These are phyloP conservation scores for Aspergillus ruber DNA, from an alignment of 2,329 filamentous ascomycete species.

Conservation along the genomic window DNA sequence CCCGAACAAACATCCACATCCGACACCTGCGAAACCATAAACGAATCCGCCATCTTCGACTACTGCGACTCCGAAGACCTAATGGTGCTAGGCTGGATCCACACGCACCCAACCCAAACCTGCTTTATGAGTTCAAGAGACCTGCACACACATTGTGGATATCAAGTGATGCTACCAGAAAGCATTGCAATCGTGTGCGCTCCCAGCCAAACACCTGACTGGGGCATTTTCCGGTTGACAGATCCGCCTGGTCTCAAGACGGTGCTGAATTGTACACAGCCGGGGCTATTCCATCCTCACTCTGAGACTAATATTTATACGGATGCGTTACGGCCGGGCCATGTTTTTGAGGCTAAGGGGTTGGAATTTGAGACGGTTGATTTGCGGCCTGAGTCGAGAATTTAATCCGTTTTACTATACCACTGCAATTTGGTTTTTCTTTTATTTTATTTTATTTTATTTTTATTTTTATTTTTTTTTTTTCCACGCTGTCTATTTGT, in stretches of 20 bases:
- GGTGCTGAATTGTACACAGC: conserved; percentile 71
- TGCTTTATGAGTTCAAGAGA: conserved; percentile 97
- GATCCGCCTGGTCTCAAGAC: conserved; percentile 84
- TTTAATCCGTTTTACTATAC: background rate
- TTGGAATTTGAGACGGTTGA: conserved; percentile 64
- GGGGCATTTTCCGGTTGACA: conserved; percentile 87
- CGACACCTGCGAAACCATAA: conserved; percentile 91
- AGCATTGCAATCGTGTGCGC: conserved; percentile 96
- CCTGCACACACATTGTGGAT: conserved; percentile 86
- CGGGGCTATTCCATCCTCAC: conserved; percentile 79
- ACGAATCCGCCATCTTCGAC: conserved; percentile 77
- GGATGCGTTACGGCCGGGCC: conserved; percentile 62
- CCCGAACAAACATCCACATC: conserved; percentile 84
- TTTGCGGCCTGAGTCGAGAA: conserved; percentile 32
- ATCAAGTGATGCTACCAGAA: conserved; percentile 94
- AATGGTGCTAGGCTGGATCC: conserved; percentile 91
- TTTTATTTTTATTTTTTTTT: too few species aligned
- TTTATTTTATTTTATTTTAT: too few species aligned
- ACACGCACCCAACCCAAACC: conserved; percentile 92
- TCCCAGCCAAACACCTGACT: conserved; percentile 66
- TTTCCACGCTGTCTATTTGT: too few species aligned
- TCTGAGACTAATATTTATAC: conserved; percentile 68
- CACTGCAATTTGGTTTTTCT: too few species aligned
- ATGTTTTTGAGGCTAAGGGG: conserved; percentile 62
- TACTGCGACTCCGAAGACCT: conserved; percentile 81